Evolutionary conservation across 2,329 filamentous ascomycete species (phyloP).

Genomic region (Claviceps sp.): DNA sequence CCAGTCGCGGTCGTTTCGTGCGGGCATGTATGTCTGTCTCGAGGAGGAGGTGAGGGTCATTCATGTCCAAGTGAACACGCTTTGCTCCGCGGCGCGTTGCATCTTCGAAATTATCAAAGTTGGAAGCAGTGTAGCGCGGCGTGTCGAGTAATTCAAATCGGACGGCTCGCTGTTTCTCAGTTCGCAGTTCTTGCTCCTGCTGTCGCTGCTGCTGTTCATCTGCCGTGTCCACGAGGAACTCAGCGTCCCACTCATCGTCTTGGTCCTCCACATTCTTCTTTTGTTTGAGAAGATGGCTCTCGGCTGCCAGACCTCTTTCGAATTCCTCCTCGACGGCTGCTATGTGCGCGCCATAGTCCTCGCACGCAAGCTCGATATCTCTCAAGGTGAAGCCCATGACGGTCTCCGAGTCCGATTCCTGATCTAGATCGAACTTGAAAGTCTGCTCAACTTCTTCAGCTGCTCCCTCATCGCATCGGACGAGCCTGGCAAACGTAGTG

Average conservation of each 20-base stretch:
- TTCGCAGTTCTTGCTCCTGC: constrained; percentile 17
- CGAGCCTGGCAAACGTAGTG: constrained; percentile 32
- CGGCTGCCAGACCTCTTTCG: constrained; percentile 17
- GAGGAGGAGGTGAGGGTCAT: constrained; percentile 75
- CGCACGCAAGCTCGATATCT: constrained; percentile 74
- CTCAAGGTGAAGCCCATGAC: constrained; percentile 64
- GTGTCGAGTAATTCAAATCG: constrained; percentile 46
- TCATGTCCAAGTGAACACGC: constrained; percentile 70
- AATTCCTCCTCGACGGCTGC: constrained; percentile 30
- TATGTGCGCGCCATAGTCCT: constrained; percentile 66
- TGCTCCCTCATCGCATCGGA: constrained; percentile 30
- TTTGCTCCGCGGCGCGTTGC: constrained; percentile 61
- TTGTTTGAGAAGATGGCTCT: constrained; percentile 17
- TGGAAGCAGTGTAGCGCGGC: constrained; percentile 48
- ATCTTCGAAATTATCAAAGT: constrained; percentile 68
- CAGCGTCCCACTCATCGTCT: constrained; percentile 50
- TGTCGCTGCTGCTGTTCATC: constrained; percentile 23
- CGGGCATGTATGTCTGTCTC: constrained; percentile 58
- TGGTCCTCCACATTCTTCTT: constrained; percentile 23
- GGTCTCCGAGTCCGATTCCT: constrained; percentile 45
- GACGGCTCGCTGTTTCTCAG: constrained; percentile 55
- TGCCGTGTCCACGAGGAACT: constrained; percentile 39
- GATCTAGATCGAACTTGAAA: constrained; percentile 32
- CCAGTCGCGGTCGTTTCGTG: constrained; percentile 43
- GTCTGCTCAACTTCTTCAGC: constrained; percentile 20